Conservation (phyloP, 1,284 basidiomycete genomes). For the Sanghuangporus weigelae region DNA sequence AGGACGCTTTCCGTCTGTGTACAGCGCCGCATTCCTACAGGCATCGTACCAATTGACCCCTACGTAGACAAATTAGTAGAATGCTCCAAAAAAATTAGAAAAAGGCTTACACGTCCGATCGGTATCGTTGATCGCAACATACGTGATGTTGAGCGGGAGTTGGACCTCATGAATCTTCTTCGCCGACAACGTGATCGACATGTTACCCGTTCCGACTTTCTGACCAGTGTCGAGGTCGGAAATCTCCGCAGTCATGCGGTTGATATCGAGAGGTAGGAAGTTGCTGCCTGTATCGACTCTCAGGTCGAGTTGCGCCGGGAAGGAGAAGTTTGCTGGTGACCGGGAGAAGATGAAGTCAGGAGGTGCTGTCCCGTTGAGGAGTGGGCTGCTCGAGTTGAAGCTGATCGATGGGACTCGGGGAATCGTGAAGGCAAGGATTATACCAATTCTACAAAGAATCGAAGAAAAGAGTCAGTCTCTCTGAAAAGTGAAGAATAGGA, state of each 20-base stretch:
- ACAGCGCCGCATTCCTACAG: slow-evolving; percentile 59
- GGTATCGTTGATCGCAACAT: slow-evolving; percentile 71
- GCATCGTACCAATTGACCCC: slow-evolving; percentile 77
- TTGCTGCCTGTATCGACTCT: slow-evolving; percentile 68
- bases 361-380: slow-evolving; percentile 50
- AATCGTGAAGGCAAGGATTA: slow-evolving; percentile 70
- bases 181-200: slow-evolving; percentile 56
- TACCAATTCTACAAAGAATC: slow-evolving; percentile 49
- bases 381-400: slow-evolving; percentile 54
- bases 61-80: slow-evolving; percentile 24
- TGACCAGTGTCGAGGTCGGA: slow-evolving; percentile 60
- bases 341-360: slow-evolving; percentile 29
- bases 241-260: slow-evolving; percentile 55
- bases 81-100: slow-evolving; percentile 1
- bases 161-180: slow-evolving; percentile 55
- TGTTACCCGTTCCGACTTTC: slow-evolving; percentile 61
- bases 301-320: slow-evolving; percentile 68
- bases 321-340: slow-evolving; percentile 79
- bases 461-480: slow-evolving; percentile 9
- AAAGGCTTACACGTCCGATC: slow-evolving; percentile 71
- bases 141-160: slow-evolving; percentile 77
- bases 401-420: slow-evolving; percentile 73
- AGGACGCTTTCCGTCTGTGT: slow-evolving; percentile 48
- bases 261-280: slow-evolving; percentile 71
- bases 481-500: background rate